Conservation (phyloP, 352 stramenopile species). For the Blastocystis sp. region DNA sequence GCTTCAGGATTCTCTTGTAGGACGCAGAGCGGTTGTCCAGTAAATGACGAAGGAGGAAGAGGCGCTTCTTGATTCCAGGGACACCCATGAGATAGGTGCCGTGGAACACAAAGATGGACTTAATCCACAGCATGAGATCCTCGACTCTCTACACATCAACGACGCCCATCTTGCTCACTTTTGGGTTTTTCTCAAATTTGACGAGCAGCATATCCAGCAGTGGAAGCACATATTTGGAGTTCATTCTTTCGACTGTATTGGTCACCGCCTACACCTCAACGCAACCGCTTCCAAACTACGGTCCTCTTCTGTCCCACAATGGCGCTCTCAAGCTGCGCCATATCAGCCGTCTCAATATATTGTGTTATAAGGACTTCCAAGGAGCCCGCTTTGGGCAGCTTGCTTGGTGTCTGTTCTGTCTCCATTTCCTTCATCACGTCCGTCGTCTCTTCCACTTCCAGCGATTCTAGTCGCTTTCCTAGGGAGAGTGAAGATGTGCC, state of each 20-base stretch:
- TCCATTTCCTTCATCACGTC: slow-evolving; percentile 31
- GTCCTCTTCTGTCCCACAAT: neutral
- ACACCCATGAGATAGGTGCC: slow-evolving; percentile 37
- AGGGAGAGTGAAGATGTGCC: neutral
- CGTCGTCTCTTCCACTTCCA: slow-evolving; percentile 14
- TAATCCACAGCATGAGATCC: neutral
- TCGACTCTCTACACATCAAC: slow-evolving; percentile 15
- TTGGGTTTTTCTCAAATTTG: slow-evolving; percentile 21
- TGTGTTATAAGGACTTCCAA: slow-evolving; percentile 37
- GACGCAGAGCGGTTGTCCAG: slow-evolving; percentile 1
- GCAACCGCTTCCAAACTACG: neutral
- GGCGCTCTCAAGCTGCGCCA: slow-evolving; percentile 3
- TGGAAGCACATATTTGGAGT: neutral
- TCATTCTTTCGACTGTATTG: neutral
- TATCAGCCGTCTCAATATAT: slow-evolving; percentile 34
- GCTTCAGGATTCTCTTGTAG: slow-evolving; percentile 12
- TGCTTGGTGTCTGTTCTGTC: neutral
- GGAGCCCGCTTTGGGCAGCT: slow-evolving; percentile 23
- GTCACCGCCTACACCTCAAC: neutral
- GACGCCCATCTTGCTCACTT: neutral
- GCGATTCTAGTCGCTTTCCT: slow-evolving; percentile 26
- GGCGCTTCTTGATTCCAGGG: neutral
- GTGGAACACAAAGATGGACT: neutral
- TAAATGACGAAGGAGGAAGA: neutral
- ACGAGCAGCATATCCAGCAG: slow-evolving; percentile 27